These are phyloP conservation scores for Quercus ilex DNA, from an alignment of 306 rosid species.

Conservation along the genomic window DNA sequence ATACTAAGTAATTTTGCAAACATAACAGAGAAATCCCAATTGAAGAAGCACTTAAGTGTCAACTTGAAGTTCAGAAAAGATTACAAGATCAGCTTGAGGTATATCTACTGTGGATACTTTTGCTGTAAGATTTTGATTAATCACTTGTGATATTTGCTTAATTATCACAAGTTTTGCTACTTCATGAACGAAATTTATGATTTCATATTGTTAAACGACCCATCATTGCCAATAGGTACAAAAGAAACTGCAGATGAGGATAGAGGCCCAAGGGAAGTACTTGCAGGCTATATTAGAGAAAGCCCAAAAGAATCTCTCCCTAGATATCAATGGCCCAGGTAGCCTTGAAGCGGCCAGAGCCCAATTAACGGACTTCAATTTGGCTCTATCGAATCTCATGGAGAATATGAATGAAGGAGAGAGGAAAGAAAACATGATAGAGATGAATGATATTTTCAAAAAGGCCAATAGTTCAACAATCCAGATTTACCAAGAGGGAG, in stretches of 20 bases:
- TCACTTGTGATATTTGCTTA: background rate
- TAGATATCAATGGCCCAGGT: slow-evolving; percentile 40
- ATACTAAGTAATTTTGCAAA: slow-evolving; percentile 19
- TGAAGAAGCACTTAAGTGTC: slow-evolving; percentile 58
- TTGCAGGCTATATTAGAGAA: slow-evolving; percentile 76
- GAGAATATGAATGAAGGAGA: slow-evolving; percentile 59
- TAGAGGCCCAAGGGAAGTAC: slow-evolving; percentile 90
- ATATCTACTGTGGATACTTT: slow-evolving; percentile 10
- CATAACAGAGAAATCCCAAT: slow-evolving; percentile 56
- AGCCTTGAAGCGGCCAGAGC: slow-evolving; percentile 54
- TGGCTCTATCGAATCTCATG: slow-evolving; percentile 64
- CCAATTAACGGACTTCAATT: slow-evolving; percentile 60
- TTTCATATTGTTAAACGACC: background rate
- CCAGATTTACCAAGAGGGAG: slow-evolving; percentile 32
- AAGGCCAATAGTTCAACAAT: slow-evolving; percentile 34
- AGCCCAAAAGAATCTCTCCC: slow-evolving; percentile 67
- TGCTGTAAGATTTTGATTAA: background rate
- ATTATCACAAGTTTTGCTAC: background rate
- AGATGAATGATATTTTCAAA: slow-evolving; percentile 32
- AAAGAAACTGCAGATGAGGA: slow-evolving; percentile 72
- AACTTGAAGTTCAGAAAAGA: slow-evolving; percentile 72
- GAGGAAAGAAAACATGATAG: slow-evolving; percentile 37
- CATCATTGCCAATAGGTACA: slow-evolving; percentile 47
- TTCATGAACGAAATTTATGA: background rate
- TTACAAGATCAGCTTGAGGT: slow-evolving; percentile 92